Conservation (phyloP, 2,329 filamentous ascomycete species). For the Fusarium miscanthi region DNA sequence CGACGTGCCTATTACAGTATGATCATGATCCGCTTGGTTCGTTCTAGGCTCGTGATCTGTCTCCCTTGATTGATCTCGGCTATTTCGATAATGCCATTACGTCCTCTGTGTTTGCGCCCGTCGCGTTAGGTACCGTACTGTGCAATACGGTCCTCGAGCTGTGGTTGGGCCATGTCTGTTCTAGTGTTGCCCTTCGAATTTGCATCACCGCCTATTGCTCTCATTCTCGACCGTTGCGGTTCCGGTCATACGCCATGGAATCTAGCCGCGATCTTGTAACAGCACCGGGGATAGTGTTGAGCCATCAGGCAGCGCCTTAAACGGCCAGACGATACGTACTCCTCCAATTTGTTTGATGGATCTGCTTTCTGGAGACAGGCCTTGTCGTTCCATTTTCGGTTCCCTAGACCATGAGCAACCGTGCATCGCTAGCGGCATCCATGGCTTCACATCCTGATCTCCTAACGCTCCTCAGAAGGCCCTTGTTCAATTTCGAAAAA, state of each 20-base stretch:
- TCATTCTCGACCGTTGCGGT: conserved; percentile 13
- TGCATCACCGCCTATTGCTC: conserved; percentile 16
- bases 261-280: neutral
- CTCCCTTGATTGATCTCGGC: conserved; percentile 23
- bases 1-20: conserved; percentile 1
- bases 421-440: conserved; percentile 40
- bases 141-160: conserved; percentile 9
- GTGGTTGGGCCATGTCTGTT: conserved; percentile 11
- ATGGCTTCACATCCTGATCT: conserved; percentile 28
- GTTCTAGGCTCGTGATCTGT: conserved; percentile 34
- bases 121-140: neutral
- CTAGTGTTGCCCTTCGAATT: neutral
- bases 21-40: conserved; percentile 7
- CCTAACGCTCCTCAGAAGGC: conserved; percentile 22
- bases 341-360: conserved; percentile 8
- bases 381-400: conserved; percentile 17
- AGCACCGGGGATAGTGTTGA: conserved; percentile 9
- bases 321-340: conserved; percentile 20
- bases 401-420: conserved; percentile 15
- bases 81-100: conserved; percentile 13
- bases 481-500: conserved; percentile 32
- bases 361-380: conserved; percentile 18
- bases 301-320: conserved; percentile 11
- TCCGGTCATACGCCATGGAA: conserved; percentile 3
- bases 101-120: conserved; percentile 22